Conservation (phyloP, 257 asterid genomes). For the Marsdenia floribunda region DNA sequence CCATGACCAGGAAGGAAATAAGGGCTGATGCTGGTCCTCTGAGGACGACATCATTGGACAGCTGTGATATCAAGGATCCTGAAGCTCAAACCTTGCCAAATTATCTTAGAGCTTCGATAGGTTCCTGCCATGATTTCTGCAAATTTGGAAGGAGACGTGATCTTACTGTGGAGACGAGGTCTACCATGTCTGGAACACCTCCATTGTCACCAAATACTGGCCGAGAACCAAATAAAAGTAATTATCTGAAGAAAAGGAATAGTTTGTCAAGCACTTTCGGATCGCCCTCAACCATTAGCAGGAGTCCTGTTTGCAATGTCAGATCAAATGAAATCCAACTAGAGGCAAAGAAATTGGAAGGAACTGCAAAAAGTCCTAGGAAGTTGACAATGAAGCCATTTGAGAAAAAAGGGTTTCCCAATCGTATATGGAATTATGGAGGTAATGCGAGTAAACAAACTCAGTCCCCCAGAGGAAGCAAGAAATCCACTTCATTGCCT, state of each 20-base stretch:
- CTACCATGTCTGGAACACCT: neutral
- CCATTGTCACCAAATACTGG: neutral
- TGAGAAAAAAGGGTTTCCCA: neutral
- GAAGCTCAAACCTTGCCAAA: constrained; percentile 18
- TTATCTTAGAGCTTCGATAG: constrained; percentile 22
- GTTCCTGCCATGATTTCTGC: constrained; percentile 30
- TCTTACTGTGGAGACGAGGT: neutral
- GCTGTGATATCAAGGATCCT: neutral
- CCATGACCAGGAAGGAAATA: constrained; percentile 7
- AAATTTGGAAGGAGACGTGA: constrained; percentile 19
- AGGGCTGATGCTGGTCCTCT: neutral
- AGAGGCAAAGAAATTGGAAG: constrained; percentile 1
- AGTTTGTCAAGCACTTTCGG: neutral
- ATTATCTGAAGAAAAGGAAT: neutral
- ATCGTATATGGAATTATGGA: neutral
- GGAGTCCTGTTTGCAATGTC: neutral
- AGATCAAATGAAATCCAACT: constrained; percentile 8
- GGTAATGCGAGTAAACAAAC: constrained; percentile 8
- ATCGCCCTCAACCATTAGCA: neutral
- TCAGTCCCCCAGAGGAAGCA: constrained; percentile 1
- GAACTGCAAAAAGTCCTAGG: constrained; percentile 14
- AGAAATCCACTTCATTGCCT: constrained; percentile 3
- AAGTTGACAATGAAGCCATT: constrained; percentile 17
- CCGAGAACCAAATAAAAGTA: constrained; percentile 5
- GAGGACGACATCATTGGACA: constrained; percentile 26